These are phyloP conservation scores for Cutaneotrichosporon mucoides DNA, from an alignment of 1,284 basidiomycete species.

Conservation along the genomic window DNA sequence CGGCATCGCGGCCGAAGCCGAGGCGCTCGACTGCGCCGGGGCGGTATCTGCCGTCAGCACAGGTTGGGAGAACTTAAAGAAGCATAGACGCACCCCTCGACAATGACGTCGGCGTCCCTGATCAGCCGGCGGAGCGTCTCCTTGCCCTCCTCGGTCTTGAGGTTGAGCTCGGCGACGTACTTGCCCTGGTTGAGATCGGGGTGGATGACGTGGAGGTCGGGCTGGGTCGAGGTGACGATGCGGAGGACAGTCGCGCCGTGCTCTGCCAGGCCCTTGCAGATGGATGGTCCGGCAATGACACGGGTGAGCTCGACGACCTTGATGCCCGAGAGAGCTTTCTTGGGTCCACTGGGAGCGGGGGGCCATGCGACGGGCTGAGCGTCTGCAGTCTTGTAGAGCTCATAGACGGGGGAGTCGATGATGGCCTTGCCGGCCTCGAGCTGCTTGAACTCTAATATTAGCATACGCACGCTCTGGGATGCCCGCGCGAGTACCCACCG, in stretches of 20 bases:
- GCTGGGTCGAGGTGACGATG: conserved; percentile 3
- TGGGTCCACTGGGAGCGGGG: background rate
- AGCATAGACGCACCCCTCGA: too few species aligned
- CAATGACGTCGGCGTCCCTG: conserved; percentile 11
- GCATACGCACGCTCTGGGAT: background rate
- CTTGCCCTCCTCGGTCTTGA: conserved; percentile 7
- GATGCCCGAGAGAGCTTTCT: conserved; percentile 10
- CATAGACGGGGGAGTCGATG: conserved; percentile 10
- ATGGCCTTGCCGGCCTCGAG: conserved; percentile 12
- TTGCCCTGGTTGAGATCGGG: conserved; percentile 16
- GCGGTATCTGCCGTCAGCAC: conserved; percentile 5
- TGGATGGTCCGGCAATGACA: conserved; percentile 10
- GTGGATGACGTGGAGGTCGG: conserved; percentile 7
- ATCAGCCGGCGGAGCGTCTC: background rate
- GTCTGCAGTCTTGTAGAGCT: background rate
- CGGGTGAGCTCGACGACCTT: conserved; percentile 18
- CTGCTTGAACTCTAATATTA: conserved; percentile 9
- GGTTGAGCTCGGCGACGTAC: conserved; percentile 7
- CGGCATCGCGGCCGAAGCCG: conserved; percentile 6
- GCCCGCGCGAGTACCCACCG: too few species aligned
- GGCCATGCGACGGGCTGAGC: conserved; percentile 4
- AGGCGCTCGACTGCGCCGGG: conserved; percentile 8
- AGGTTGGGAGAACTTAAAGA: too few species aligned
- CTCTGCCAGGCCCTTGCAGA: conserved; percentile 13
- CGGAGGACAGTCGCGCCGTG: conserved; percentile 16